A percentile compares a stretch with the other conserved stretches of the same genome.
These are phyloP conservation scores for Ogataea methylovora DNA, from an alignment of 805 yeast genomes.

Conservation along the genomic window DNA sequence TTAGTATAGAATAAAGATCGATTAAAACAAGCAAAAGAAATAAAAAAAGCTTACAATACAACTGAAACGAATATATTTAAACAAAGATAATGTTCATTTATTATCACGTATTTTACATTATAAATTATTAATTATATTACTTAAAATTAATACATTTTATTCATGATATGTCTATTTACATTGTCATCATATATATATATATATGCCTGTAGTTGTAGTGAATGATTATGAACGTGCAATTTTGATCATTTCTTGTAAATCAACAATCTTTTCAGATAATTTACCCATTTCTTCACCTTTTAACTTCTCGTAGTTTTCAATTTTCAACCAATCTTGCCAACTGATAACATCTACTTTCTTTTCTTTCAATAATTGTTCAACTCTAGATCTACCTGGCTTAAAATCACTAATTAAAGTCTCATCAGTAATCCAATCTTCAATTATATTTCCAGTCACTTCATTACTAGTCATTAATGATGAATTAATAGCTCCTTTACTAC, in stretches of 20 bases:
- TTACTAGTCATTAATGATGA: slow-evolving; percentile 82
- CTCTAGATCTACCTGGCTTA: slow-evolving; percentile 24
- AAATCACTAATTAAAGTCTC: slow-evolving; percentile 5
- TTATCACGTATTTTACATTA: too few relatives aligned
- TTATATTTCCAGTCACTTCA: slow-evolving; percentile 58
- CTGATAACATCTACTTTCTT: slow-evolving; percentile 24
- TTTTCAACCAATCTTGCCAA: slow-evolving; percentile 64
- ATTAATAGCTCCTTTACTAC: slow-evolving; percentile 87
- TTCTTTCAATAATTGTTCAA: slow-evolving; percentile 14
- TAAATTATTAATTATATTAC: background rate
- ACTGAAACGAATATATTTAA: background rate
- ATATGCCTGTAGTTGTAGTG: background rate
- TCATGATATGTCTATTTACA: background rate
- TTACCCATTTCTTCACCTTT: slow-evolving; percentile 45
- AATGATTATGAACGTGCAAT: slow-evolving; percentile 1
- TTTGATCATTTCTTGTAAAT: slow-evolving; percentile 41
- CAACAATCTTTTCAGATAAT: slow-evolving; percentile 48
- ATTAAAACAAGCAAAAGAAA: slow-evolving; percentile 1
- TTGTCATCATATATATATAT: background rate
- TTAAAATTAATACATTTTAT: too few relatives aligned
- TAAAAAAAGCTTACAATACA: too few relatives aligned
- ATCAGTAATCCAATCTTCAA: slow-evolving; percentile 35
- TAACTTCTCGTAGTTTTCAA: slow-evolving; percentile 45
- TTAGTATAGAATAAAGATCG: slow-evolving; percentile 30
- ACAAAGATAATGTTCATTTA: too few relatives aligned